Base-by-base conservation (phyloP, 352 stramenopile genomes). In the Globisporangium nagaii region DNA sequence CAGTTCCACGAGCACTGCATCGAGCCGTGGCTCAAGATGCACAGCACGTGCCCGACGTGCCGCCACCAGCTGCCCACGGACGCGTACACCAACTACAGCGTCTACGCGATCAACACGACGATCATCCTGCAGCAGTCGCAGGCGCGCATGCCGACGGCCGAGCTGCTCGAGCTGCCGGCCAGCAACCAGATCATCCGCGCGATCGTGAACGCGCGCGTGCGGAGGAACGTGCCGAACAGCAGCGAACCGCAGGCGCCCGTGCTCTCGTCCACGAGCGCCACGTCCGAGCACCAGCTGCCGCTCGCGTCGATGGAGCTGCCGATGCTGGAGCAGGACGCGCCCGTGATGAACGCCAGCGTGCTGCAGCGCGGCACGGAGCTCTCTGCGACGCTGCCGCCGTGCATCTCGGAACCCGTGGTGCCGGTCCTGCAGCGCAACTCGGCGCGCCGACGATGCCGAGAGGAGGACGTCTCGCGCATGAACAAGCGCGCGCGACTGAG, bases 101-200 rank as follows among this genome's bases (percentile, higher is more conserved):
- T 93, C 49, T 93, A 93, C 64, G 82, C 84, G 32, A 95, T 95
- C 70, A 95, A 95, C 65, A 95, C 84, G 19, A 95, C 84, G 32
- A 93, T 95, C 63, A 88, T 95, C 42, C 53, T 95, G 52, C 84
- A 93, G 61, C 79, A 93, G 55, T 88, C 78, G 2, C 84, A 95
- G 34, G 84, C 84, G 25, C 73, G 72, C 34, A 80, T 95, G 71
- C 77, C 84, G 1, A 79, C 80, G 3, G 65, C 69, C 6, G 82
- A 95, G 55, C 57, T 95, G 55, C 66, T 93, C 12, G 82, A 95
- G 56, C 56, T 93, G 24, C 81, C 84, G 2, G 80, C 84, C 5
- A 91, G 80, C 53, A 91, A 93, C 56, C 84, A 93, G 65, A 79
- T 93, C 58, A 93, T 95, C 36, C 82, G 80, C 53, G 84, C 84